Evolutionary conservation across 2,329 filamentous ascomycete genomes (phyloP).

Genomic region (Hymenotorrendiella dingleyae): DNA sequence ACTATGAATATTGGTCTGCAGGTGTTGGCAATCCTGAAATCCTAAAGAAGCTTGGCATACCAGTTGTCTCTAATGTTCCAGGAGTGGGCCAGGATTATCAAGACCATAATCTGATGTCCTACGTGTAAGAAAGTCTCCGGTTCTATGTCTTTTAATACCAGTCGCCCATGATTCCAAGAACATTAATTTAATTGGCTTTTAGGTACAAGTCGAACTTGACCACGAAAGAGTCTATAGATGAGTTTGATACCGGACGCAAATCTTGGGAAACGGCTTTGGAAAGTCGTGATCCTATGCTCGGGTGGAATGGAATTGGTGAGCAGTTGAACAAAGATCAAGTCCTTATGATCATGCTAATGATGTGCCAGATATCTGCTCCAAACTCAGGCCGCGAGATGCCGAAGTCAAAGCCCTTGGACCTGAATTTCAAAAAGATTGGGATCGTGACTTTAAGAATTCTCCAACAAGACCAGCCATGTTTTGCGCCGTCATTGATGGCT

Average conservation of each 20-base stretch:
- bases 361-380: slow-evolving; percentile 45
- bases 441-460: slow-evolving; percentile 43
- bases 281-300: slow-evolving; percentile 43
- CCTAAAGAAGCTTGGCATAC: slow-evolving; percentile 42
- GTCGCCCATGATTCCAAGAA: neutral
- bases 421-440: slow-evolving; percentile 47
- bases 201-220: no score
- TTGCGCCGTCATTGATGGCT: slow-evolving; percentile 43
- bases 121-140: slow-evolving; percentile 45
- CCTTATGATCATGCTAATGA: no score
- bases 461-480: slow-evolving; percentile 39
- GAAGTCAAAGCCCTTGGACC: slow-evolving; percentile 48
- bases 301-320: slow-evolving; percentile 47
- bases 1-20: no score
- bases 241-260: slow-evolving; percentile 44
- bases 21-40: slow-evolving; percentile 46
- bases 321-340: no score
- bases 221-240: slow-evolving; percentile 30
- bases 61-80: slow-evolving; percentile 40
- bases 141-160: neutral
- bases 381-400: slow-evolving; percentile 49
- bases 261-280: slow-evolving; percentile 40
- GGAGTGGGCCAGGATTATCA: slow-evolving; percentile 50
- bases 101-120: slow-evolving; percentile 49
- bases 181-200: no score